Evolutionary conservation across 148 eudicot species (phyloP).

Genomic region (Cornus suecica): DNA sequence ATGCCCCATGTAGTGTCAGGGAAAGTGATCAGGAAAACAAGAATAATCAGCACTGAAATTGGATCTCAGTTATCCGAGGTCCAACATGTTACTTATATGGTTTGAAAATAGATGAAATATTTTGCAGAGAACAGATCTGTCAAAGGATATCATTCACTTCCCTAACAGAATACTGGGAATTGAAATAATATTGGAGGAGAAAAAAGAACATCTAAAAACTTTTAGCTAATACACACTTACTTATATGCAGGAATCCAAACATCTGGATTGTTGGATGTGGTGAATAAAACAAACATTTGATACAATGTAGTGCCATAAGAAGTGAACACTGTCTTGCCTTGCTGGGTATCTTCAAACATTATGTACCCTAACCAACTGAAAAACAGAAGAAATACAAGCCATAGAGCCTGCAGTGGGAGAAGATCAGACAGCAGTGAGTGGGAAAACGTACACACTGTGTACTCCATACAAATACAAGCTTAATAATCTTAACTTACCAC

Average conservation of each 20-base stretch:
- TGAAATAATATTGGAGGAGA: background rate
- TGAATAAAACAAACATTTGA: conserved; percentile 84
- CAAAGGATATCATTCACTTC: background rate
- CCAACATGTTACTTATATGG: background rate
- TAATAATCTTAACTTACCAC: background rate
- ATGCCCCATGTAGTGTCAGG: too few relatives aligned
- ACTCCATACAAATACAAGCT: background rate
- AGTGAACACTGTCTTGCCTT: conserved; percentile 72
- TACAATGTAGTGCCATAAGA: conserved; percentile 80
- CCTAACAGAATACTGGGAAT: background rate
- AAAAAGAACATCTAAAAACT: background rate
- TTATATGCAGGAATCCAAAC: conserved; percentile 99
- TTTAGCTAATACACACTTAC: conserved; percentile 37
- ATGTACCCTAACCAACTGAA: conserved; percentile 95
- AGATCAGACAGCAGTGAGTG: conserved; percentile 14
- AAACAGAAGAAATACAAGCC: conserved; percentile 74
- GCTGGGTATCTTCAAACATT: conserved; percentile 91
- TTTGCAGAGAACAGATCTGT: background rate
- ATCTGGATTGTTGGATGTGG: conserved; percentile 94
- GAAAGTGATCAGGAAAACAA: too few relatives aligned
- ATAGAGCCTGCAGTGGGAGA: conserved; percentile 65
- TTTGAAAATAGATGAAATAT: background rate
- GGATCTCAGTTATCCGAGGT: background rate
- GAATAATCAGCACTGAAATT: background rate
- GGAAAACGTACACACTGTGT: background rate